These are phyloP conservation scores for Glycyrrhiza uralensis DNA, from an alignment of 306 rosid species.

Conservation along the genomic window DNA sequence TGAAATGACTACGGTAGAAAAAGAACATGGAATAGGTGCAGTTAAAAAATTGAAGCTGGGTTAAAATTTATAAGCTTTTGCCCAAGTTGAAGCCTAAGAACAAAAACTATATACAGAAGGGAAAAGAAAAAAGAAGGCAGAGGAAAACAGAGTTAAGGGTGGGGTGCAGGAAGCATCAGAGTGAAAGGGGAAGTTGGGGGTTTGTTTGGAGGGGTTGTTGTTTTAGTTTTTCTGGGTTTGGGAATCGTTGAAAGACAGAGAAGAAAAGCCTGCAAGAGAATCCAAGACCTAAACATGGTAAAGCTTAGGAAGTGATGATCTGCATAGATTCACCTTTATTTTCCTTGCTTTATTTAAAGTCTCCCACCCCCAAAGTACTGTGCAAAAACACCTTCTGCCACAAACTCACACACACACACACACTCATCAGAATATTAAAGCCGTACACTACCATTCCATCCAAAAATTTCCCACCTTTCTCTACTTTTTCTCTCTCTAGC, in stretches of 20 bases:
- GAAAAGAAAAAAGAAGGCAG: slow-evolving; percentile 25
- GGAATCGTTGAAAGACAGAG: slow-evolving; percentile 50
- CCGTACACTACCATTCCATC: slow-evolving; percentile 22
- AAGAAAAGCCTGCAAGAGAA: slow-evolving; percentile 67
- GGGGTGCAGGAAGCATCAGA: slow-evolving; percentile 25
- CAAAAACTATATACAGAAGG: slow-evolving; percentile 22
- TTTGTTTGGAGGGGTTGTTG: neutral
- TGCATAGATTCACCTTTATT: slow-evolving; percentile 39
- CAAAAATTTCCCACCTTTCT: neutral
- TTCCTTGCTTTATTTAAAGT: slow-evolving; percentile 26
- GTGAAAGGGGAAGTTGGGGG: neutral
- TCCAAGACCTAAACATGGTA: slow-evolving; percentile 69
- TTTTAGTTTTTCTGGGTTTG: slow-evolving; percentile 42
- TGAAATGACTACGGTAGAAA: slow-evolving; percentile 19
- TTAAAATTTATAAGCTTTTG: neutral
- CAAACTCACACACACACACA: slow-evolving; percentile 4
- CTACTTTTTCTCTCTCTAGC: slow-evolving; percentile 21
- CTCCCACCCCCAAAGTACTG: slow-evolving; percentile 15
- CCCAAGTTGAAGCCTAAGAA: neutral
- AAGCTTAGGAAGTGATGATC: slow-evolving; percentile 53
- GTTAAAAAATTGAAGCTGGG: slow-evolving; percentile 30
- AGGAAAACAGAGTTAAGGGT: slow-evolving; percentile 21
- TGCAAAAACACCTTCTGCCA: slow-evolving; percentile 27
- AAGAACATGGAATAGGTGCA: slow-evolving; percentile 12
- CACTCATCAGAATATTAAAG: slow-evolving; percentile 10